Evolutionary conservation across 2,329 filamentous ascomycete species (phyloP).

Genomic region (Lecanicillium sp.): DNA sequence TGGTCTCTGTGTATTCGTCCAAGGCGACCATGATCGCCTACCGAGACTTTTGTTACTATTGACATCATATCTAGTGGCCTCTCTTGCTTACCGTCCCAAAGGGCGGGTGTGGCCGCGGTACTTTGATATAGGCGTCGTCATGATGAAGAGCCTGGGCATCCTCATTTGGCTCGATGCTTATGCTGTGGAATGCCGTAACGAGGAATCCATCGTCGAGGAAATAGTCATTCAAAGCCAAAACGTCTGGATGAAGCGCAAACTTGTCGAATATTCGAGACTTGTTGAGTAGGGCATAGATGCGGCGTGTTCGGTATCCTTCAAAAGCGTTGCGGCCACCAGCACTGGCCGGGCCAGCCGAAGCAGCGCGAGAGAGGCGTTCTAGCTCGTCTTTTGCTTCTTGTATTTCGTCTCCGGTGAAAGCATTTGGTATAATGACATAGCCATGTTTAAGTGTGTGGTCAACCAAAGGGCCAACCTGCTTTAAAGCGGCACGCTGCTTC

Average conservation of each 20-base stretch:
- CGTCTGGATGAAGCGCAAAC: slow-evolving; percentile 23
- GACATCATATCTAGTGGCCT: no score
- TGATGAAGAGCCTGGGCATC: slow-evolving; percentile 27
- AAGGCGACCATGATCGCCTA: slow-evolving; percentile 22
- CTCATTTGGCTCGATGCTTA: slow-evolving; percentile 30
- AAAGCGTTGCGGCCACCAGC: slow-evolving; percentile 25
- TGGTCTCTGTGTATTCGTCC: slow-evolving; percentile 21
- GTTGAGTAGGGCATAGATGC: slow-evolving; percentile 29
- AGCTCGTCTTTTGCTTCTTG: slow-evolving; percentile 14
- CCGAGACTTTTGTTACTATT: no score
- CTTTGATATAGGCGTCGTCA: slow-evolving; percentile 19
- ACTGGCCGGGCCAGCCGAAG: slow-evolving; percentile 17
- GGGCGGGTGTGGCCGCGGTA: slow-evolving; percentile 24
- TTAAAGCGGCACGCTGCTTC: not conserved
- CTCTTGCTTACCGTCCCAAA: slow-evolving; percentile 19
- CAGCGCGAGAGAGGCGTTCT: slow-evolving; percentile 13
- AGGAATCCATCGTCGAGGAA: slow-evolving; percentile 29
- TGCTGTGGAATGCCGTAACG: slow-evolving; percentile 26
- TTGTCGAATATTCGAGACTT: slow-evolving; percentile 29
- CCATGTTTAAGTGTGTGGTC: slow-evolving; percentile 18
- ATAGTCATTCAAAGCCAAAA: slow-evolving; percentile 29
- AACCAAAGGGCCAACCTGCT: slow-evolving; percentile 9
- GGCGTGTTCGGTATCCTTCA: slow-evolving; percentile 26
- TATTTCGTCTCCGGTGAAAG: slow-evolving; percentile 21
- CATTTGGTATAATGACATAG: slow-evolving; percentile 25